Evolutionary conservation across 345 rosid genomes (phyloP).

Genomic region (Luvunga scandens): DNA sequence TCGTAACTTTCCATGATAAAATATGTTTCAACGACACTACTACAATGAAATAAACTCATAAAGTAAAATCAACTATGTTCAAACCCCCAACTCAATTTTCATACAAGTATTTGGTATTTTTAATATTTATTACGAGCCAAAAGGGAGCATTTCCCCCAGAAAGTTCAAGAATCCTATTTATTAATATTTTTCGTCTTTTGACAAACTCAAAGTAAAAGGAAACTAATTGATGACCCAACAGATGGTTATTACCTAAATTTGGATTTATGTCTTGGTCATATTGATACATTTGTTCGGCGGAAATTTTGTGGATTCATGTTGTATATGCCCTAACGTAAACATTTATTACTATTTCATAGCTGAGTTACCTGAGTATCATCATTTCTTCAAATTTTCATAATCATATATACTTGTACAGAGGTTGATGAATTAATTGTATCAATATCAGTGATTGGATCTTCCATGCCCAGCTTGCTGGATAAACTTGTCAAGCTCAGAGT

Average conservation of each 20-base stretch:
- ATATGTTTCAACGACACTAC: conserved; percentile 5
- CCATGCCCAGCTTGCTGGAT: not conserved
- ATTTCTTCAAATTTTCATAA: not conserved
- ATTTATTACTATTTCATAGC: not conserved
- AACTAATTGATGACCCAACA: not conserved
- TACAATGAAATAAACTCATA: conserved; percentile 10
- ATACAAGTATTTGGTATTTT: not conserved
- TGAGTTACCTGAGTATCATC: not conserved
- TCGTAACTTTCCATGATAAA: not conserved
- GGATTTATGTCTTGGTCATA: not conserved
- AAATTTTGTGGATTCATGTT: not conserved
- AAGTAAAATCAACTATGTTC: not conserved
- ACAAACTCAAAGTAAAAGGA: not conserved
- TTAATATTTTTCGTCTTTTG: not conserved
- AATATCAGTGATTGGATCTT: not conserved
- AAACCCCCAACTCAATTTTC: not conserved
- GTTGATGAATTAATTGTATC: not conserved
- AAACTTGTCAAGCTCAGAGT: not conserved
- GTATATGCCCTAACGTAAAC: not conserved
- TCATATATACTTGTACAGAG: not conserved
- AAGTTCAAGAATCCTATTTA: not conserved
- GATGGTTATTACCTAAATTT: not conserved
- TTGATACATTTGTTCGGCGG: not conserved
- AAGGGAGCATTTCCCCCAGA: not conserved
- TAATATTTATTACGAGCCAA: not conserved